Evolutionary conservation across 208 protist species (phyloP).

Genomic region (Trypanosoma avium): DNA sequence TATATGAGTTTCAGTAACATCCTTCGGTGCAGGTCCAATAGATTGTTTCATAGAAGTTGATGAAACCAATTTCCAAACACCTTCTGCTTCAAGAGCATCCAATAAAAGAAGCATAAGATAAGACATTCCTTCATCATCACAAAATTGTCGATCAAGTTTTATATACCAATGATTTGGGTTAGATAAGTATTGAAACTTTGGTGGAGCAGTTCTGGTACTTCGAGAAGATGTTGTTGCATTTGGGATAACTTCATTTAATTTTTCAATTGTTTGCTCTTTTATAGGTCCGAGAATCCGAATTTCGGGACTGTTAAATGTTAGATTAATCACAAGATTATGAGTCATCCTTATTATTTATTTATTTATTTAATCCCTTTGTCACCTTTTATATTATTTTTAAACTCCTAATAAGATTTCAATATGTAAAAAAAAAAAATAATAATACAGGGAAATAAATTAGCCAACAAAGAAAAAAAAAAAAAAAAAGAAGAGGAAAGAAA

Average conservation of each 20-base stretch:
- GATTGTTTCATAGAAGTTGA: slow-evolving; percentile 50
- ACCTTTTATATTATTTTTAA: no score
- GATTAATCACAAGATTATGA: slow-evolving; percentile 70
- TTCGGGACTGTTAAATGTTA: slow-evolving; percentile 86
- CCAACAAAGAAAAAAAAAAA: slow-evolving; percentile 7
- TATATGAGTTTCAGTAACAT: slow-evolving; percentile 71
- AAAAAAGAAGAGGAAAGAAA: slow-evolving; percentile 19
- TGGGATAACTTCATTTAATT: slow-evolving; percentile 80
- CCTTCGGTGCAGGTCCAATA: slow-evolving; percentile 54
- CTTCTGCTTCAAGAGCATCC: slow-evolving; percentile 87
- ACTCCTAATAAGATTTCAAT: no score
- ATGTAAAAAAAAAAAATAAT: no score
- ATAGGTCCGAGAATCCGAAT: slow-evolving; percentile 83
- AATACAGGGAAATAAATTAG: no score
- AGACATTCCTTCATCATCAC: slow-evolving; percentile 76
- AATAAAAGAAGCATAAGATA: slow-evolving; percentile 80
- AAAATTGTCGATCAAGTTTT: slow-evolving; percentile 81
- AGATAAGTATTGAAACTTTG: slow-evolving; percentile 71
- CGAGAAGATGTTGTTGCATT: slow-evolving; percentile 75
- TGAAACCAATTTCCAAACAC: slow-evolving; percentile 79
- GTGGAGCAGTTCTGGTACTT: slow-evolving; percentile 52
- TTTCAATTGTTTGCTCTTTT: slow-evolving; percentile 84
- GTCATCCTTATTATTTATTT: slow-evolving; percentile 42
- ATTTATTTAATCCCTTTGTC: slow-evolving; percentile 1
- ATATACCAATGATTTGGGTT: slow-evolving; percentile 87